Percentiles rank a stretch among this genome's conserved stretches.
Evolutionary conservation across 208 protist species (phyloP).

Genomic region (Acanthamoeba rhysodes): DNA sequence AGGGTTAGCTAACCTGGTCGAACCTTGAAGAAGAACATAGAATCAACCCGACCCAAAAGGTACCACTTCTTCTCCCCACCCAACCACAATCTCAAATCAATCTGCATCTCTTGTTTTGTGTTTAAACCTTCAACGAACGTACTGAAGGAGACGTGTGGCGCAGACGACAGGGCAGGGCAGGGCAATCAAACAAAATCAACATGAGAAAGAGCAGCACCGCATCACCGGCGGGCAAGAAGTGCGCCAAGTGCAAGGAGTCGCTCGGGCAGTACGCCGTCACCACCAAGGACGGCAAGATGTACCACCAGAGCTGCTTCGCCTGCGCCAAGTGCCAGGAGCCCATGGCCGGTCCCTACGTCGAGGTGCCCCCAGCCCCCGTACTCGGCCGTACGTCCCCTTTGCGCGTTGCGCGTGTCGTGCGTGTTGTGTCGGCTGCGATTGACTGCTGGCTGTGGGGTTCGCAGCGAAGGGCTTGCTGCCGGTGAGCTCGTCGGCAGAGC

Average conservation of each 20-base stretch:
- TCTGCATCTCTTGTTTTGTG: no score
- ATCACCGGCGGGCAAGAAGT: not conserved
- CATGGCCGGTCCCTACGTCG: not conserved
- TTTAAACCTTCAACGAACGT: no score
- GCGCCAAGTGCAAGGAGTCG: not conserved
- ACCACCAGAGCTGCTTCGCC: conserved; percentile 54
- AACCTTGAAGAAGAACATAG: no score
- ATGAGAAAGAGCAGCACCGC: not conserved
- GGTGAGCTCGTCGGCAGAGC: not conserved
- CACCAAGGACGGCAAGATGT: not conserved
- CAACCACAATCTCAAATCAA: no score
- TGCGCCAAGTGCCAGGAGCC: not conserved
- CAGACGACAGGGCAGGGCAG: no score
- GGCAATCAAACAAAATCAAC: not conserved
- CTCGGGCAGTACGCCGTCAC: not conserved
- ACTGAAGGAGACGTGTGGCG: no score
- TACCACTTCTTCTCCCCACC: no score
- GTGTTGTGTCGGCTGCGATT: no score
- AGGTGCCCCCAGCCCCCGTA: not conserved
- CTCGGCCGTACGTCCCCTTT: not conserved
- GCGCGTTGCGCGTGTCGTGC: not conserved
- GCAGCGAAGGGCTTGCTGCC: not conserved
- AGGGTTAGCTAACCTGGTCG: no score
- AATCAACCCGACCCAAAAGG: no score
- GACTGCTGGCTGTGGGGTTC: not conserved